Evolutionary conservation across 768 basidiomycete species (phyloP).

Genomic region (Strobilomyces dryophilus): DNA sequence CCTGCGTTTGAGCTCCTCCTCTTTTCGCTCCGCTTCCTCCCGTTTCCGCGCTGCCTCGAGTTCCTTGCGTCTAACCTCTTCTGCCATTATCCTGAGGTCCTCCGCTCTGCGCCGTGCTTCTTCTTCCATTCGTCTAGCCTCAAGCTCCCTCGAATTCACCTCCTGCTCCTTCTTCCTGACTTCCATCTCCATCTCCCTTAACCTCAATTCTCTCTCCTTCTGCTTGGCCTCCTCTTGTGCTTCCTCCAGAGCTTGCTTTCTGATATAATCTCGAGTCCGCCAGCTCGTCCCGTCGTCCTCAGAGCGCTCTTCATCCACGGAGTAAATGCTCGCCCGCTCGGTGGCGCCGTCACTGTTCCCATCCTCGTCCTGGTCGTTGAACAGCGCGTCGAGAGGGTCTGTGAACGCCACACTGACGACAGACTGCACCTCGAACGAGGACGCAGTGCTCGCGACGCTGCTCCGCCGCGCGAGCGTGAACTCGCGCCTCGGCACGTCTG

Average conservation of each 20-base stretch:
- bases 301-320: slow-evolving; percentile 20
- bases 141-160: too few relatives aligned
- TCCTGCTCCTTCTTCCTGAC: too few relatives aligned
- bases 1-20: slow-evolving; percentile 10
- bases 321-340: not conserved
- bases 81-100: too few relatives aligned
- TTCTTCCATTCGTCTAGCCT: too few relatives aligned
- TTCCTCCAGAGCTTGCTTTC: slow-evolving; percentile 8
- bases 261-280: slow-evolving; percentile 29
- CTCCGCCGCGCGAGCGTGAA: not conserved
- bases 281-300: slow-evolving; percentile 27
- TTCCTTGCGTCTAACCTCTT: too few relatives aligned
- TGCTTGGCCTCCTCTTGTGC: too few relatives aligned
- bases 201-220: too few relatives aligned
- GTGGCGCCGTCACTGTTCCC: not conserved
- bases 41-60: too few relatives aligned
- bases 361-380: not conserved
- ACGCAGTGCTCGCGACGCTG: not conserved
- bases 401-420: not conserved
- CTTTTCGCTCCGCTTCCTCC: too few relatives aligned
- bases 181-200: too few relatives aligned
- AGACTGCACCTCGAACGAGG: not conserved
- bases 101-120: too few relatives aligned
- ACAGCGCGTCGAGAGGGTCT: not conserved
- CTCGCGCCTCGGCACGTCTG: not conserved